Percentiles rank a stretch among this genome's conserved stretches.
phyloP scores from a whole-genome alignment of 768 basidiomycete species.

The Leccinum aurantiacum region DNA sequence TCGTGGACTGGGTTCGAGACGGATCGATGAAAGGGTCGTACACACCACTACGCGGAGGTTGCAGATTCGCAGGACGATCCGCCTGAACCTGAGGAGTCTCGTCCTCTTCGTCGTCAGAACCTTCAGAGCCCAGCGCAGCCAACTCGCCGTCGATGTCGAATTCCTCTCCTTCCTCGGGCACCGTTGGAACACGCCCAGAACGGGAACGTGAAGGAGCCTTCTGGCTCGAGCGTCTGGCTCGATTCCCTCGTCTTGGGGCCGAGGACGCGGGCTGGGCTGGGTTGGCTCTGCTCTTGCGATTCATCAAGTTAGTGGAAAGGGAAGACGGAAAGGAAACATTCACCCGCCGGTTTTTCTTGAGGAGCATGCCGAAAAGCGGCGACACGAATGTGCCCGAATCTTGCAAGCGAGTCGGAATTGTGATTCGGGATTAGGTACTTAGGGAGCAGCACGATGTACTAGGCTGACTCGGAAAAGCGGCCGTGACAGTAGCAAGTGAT shows the following conservation, averaged over 20 bases:
- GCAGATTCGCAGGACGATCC: not conserved
- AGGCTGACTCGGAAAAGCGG: no score
- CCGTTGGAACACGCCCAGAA: not conserved
- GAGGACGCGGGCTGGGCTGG: no score
- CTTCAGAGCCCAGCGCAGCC: not conserved
- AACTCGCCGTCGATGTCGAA: not conserved
- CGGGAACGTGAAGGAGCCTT: not conserved
- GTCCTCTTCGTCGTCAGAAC: not conserved
- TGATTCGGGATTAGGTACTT: no score
- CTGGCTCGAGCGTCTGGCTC: not conserved
- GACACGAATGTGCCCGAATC: no score
- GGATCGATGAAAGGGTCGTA: not conserved
- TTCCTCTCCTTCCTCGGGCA: not conserved
- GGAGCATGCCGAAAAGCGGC: no score
- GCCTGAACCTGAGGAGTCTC: not conserved
- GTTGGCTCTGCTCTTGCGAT: no score
- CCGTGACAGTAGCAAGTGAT: no score
- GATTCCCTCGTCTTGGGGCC: not conserved
- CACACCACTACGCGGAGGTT: not conserved
- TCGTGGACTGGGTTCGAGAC: not conserved
- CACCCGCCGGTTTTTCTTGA: no score
- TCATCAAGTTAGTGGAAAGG: no score
- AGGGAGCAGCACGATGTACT: no score
- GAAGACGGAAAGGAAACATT: no score
- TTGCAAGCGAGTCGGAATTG: no score